Evolutionary conservation across 306 rosid genomes (phyloP), one percentile per base, ranked within the genome.

Genomic region (Dryas drummondii): DNA sequence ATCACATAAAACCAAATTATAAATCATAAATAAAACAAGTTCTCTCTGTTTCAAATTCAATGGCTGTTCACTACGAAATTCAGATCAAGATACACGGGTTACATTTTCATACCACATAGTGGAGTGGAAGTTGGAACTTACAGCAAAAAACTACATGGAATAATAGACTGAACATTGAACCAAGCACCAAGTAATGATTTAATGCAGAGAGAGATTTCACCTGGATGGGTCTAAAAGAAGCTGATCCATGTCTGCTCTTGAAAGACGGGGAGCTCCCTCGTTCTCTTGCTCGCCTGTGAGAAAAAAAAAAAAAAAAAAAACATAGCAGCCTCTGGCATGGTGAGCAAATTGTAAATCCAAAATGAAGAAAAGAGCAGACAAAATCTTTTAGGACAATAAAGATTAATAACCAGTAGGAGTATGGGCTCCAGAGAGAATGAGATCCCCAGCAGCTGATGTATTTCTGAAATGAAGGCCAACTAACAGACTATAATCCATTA

Each of bases 401-500:
- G 10, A 5, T 51, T 22, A 80, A 58, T 78, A 74, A 93, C 94
- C 92, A 47, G 32, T 15, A 56, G 86, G 90, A 76, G 86, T 84
- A 7, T 1, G 81, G 59, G 92, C 66, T 79, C 84, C 83, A 3
- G 79, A 75, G 75, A 92, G 87, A 80, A 89, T 78, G 41, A 91
- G 54, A 32, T 88, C 87, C 27, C 97, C 96, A 26, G 88, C 86
- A 42, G 82, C 73, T 14, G 98, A 85, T 71, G 86, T 87, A 58
- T 87, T 87, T 83, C 84, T 84, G 83, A 94, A 94, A 86, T 88
- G 92, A 79, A 94, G 91, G 26, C 98, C 98, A 75, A 94, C 84
- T 45, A 94, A 78, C 52, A 94, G 71, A 75, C 98, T 94, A 70
- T 94, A 94, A 82, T 94, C 98, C 98, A 91, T 94, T 63, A 91